phyloP scores from a whole-genome alignment of 2,329 filamentous ascomycete species.

The Conoideocrella luteorostrata region DNA sequence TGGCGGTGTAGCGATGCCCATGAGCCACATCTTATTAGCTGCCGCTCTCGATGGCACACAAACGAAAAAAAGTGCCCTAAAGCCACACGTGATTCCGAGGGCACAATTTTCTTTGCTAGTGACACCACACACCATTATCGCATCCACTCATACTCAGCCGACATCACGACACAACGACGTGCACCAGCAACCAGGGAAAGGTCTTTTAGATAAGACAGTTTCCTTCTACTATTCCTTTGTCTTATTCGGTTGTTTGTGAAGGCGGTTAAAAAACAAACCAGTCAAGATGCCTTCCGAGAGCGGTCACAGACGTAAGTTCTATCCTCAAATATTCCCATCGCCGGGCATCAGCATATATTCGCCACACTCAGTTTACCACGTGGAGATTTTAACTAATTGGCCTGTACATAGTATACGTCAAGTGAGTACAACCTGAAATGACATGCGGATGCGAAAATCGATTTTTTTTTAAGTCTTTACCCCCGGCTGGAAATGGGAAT shows the following conservation, averaged over 20 bases:
- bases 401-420: slow-evolving; percentile 66
- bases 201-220: slow-evolving; percentile 41
- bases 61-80: slow-evolving; percentile 21
- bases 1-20: slow-evolving; percentile 5
- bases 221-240: slow-evolving; percentile 31
- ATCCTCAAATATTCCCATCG: slow-evolving; percentile 1
- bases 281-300: slow-evolving; percentile 83
- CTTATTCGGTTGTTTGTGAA: slow-evolving; percentile 41
- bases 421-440: slow-evolving; percentile 53
- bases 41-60: neutral
- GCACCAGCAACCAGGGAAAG: slow-evolving; percentile 33
- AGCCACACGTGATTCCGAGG: slow-evolving; percentile 29
- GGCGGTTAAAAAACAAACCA: slow-evolving; percentile 36
- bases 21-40: slow-evolving; percentile 3
- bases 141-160: slow-evolving; percentile 26
- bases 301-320: slow-evolving; percentile 77
- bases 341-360: too few species aligned
- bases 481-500: neutral
- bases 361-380: slow-evolving; percentile 31
- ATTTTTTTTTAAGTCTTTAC: neutral
- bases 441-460: slow-evolving; percentile 6
- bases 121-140: slow-evolving; percentile 28
- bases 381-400: neutral
- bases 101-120: slow-evolving; percentile 28
- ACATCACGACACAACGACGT: slow-evolving; percentile 39